Evolutionary conservation across 2,329 filamentous ascomycete genomes (phyloP), one percentile per base, ranked within the genome.

Genomic region (Cercospora berteroae): DNA sequence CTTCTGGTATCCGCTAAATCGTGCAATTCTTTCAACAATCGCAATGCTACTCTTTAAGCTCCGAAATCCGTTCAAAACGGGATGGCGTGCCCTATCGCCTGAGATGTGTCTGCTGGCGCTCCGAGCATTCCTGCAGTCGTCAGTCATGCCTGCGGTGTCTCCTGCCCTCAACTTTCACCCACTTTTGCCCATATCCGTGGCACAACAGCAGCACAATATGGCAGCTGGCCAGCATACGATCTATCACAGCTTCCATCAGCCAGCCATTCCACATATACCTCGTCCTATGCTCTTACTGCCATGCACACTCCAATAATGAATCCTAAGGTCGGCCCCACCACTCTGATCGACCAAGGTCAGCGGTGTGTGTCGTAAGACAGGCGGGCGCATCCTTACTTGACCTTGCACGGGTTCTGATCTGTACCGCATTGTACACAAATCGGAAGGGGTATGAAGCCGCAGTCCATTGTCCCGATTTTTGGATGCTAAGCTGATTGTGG

Each of bases 211-310:
- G 64, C 78, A 79, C 65, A 79, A 72, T 6, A 79, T 70, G 4
- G 77, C 74, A 16, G 77, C 78, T 10, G 78, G 78, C 78, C 78
- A 79, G 69, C 78, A 79, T 12, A 79, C 68, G 31, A 79, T 70
- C 74, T 74, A 44, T 25, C 31, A 20, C 2, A 16, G 23, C 48
- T 6, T 52, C 5, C 48, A 52, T 52, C 48, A 52, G n/a, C 60
- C n/a, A 52, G 10, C 7, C 1, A 1, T 9, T 27, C 36, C 5
- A 10, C 16, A 9, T 10, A 0, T 5, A 9, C 20, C 13, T 48
- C 27, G 12, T 13, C 20, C 36, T 31, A 52, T 64, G 50, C 52
- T 60, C 71, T 70, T 71, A 74, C 73, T 31, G 77, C 77, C 69
- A 78, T 73, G 25, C 74, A 70, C 29, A 79, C 71, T 12, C 73